Evolutionary conservation across 2,329 filamentous ascomycete species (phyloP), one percentile per base, ranked within the genome.

Genomic region (Epichloe baconii): DNA sequence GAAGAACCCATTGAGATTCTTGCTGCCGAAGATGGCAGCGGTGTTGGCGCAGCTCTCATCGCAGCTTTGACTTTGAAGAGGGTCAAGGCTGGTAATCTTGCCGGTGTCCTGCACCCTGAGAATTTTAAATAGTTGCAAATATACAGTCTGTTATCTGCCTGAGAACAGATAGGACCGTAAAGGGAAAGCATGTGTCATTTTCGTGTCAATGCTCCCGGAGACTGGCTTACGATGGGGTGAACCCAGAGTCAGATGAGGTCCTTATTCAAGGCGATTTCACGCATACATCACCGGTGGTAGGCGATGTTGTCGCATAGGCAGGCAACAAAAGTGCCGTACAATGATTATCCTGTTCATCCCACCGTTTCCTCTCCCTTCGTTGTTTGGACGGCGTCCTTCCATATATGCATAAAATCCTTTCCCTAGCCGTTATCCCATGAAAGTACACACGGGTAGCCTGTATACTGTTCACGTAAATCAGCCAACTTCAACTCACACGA

Each of bases 21-120:
- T 57, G 85, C 89, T 45, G 90, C 93, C 54, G 93, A 98, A 71
- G 93, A 98, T 66, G 93, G 93, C 57, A 91, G 85, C 57, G 93
- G 91, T 78, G 93, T 97, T n/a, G 91, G 91, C 58, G 93, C 91
- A 44, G 93, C 93, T 4, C 72, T 98, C 54, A 97, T 98, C 73
- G 93, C 93, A 7, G 81, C 81, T 12, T 64, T 85, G 64, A 85
- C 81, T 14, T 67, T 83, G 56, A 79, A 84, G 75, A 70, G 81
- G 49, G 78, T 83, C 55, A 72, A 79, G 63, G 72, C 75, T 48
- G 81, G 81, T 49, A 84, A 83, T 61, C 55, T 81, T 65, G 74
- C 78, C 14, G 81, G 81, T 62, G 80, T 85, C 55, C 66, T 82
- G 61, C 78, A 83, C 63, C 79, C 77, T 2, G 80, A 83, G 66